Base-by-base conservation (phyloP, 768 basidiomycete species). In the Chalciporus chontae region DNA sequence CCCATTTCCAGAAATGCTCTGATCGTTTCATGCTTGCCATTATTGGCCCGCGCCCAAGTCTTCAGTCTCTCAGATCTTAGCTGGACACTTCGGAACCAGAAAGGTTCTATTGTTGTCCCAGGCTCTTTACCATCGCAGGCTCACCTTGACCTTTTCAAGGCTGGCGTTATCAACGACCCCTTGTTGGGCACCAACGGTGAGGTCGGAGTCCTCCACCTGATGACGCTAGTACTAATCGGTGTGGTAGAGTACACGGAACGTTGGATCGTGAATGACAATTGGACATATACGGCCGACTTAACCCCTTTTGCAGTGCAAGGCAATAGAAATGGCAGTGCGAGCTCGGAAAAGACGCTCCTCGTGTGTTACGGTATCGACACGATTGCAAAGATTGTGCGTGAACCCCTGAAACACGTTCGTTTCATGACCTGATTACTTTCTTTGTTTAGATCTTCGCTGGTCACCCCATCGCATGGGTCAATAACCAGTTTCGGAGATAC, bases 301-400 rank as follows among this genome's bases (percentile, higher is more conserved):
- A 58, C 73, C 1, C 77, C 80, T 7, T 71, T 79, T 48, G 56
- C n/a, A n/a, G n/a, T 69, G 19, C 45, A 62, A 40, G 60, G 55
- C 6, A 43, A 67, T 18, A 45, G 59, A 24, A 24, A 24, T 4
- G 24, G 15, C 39, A 61, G 1, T 45, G 34, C 19, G 31, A n/a
- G 55, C 27, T 54, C 59, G 8, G 58, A 70, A n/a, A n/a, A n/a
- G n/a, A n/a, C n/a, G n/a, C n/a, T n/a, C 8, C 66, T 81, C 10
- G 71, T 82, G 6, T 80, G 80, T 57, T 76, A 81, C 48, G 80
- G 80, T 7, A 69, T 83, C 24, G 79, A 82, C 57, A 81, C 79
- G 0, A 69, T 81, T 38, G 79, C 78, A 1, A 80, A 77, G 47
- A 77, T 81, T 29, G 79, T 79, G 47, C 17, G 76, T 60, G 17